These are phyloP conservation scores for Hyaloperonospora brassicae DNA, from an alignment of 352 stramenopile species.

Conservation along the genomic window DNA sequence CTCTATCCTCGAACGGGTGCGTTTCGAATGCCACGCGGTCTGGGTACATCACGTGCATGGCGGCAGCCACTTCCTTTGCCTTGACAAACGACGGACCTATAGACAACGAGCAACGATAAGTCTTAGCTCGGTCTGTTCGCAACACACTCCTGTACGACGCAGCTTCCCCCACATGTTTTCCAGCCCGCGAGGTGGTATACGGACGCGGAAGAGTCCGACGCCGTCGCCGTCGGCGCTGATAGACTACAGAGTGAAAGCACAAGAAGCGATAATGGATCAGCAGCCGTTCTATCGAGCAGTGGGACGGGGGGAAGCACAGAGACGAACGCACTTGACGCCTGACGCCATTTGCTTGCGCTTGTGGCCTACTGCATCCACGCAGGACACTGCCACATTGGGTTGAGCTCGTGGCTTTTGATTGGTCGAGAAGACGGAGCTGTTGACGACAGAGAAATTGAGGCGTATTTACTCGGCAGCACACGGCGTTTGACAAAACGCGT, in stretches of 20 bases:
- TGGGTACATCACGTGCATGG: conserved; percentile 64
- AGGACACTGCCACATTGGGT: too few species aligned
- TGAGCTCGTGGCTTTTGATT: too few species aligned
- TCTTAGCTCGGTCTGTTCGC: neutral
- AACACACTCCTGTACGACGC: neutral
- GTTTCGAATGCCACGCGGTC: conserved; percentile 33
- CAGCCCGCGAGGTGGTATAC: conserved; percentile 70
- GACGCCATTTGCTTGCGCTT: conserved; percentile 29
- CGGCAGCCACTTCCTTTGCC: conserved; percentile 42
- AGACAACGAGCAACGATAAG: neutral
- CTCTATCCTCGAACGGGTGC: conserved; percentile 51
- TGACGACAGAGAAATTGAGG: too few species aligned
- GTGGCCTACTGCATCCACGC: too few species aligned
- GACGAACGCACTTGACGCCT: conserved; percentile 42
- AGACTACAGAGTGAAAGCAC: conserved; percentile 22
- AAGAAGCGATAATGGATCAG: neutral
- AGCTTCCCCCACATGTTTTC: conserved; percentile 36
- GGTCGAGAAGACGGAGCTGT: too few species aligned
- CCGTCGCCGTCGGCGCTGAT: conserved; percentile 27
- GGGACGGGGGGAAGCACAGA: neutral
- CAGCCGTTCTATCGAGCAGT: neutral
- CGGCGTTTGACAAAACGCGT: too few species aligned
- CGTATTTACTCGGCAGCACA: too few species aligned
- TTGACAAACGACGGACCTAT: conserved; percentile 50
- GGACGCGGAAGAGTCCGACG: conserved; percentile 14